Conservation (phyloP, 805 yeast species). For the Suhomyces vadensis region DNA sequence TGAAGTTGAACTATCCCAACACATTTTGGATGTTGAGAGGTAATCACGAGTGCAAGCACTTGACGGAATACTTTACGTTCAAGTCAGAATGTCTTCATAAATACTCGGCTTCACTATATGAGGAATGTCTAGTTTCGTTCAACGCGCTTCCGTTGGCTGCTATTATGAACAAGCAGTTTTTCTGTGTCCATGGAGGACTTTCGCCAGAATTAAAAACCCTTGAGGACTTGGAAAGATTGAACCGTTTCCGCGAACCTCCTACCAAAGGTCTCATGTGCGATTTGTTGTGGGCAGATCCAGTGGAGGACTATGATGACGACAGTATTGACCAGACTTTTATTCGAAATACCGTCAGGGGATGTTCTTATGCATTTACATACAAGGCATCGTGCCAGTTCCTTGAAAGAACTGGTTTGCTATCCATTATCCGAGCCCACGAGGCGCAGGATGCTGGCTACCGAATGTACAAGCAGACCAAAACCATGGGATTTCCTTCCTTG, state of each 20-base stretch:
- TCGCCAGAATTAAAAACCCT: constrained; percentile 78
- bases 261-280: constrained; percentile 94
- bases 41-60: constrained; percentile 91
- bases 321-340: constrained; percentile 49
- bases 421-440: constrained; percentile 94
- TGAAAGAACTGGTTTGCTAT: constrained; percentile 71
- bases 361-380: constrained; percentile 87
- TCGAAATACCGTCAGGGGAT: constrained; percentile 80
- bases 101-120: constrained; percentile 64
- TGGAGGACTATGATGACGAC: constrained; percentile 77
- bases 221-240: constrained; percentile 65
- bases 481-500: constrained; percentile 86
- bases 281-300: constrained; percentile 93
- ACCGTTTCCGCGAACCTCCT: constrained; percentile 91
- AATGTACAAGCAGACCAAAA: constrained; percentile 83
- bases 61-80: constrained; percentile 92
- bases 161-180: constrained; percentile 87
- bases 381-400: constrained; percentile 78
- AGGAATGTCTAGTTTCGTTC: constrained; percentile 74
- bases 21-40: constrained; percentile 86
- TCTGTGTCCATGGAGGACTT: constrained; percentile 95
- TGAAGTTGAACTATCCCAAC: constrained; percentile 73
- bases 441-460: constrained; percentile 97
- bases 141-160: constrained; percentile 91
- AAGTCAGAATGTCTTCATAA: constrained; percentile 88